Percentiles rank a stretch among this genome's conserved stretches.
phyloP scores from a whole-genome alignment of 176 grass and related monocot genomes.

The Phragmites australis region DNA sequence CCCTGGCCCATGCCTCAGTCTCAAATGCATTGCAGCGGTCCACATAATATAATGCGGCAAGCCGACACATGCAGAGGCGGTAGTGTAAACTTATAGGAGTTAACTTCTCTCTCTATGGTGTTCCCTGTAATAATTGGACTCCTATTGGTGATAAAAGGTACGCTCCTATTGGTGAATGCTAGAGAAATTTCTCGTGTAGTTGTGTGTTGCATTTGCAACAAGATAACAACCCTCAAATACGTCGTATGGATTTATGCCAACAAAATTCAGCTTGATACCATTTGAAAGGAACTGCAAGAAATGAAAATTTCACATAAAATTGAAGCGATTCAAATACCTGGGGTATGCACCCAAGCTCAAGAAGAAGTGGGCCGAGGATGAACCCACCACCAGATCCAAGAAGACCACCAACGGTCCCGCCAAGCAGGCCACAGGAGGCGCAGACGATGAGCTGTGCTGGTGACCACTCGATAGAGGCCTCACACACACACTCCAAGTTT shows the following conservation, averaged over 20 bases:
- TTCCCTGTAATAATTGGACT: not conserved
- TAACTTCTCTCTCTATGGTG: not conserved
- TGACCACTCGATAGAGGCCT: slow-evolving; percentile 90
- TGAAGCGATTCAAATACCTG: slow-evolving; percentile 57
- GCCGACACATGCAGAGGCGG: not conserved
- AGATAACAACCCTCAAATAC: not conserved
- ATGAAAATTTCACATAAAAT: not conserved
- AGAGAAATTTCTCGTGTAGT: not conserved
- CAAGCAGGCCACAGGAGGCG: slow-evolving; percentile 78
- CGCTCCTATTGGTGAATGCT: not conserved
- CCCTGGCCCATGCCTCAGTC: not conserved
- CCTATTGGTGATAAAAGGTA: not conserved
- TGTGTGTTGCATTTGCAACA: not conserved
- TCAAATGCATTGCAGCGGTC: not conserved
- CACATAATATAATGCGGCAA: no score
- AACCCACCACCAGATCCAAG: slow-evolving; percentile 94
- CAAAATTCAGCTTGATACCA: not conserved
- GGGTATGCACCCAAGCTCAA: slow-evolving; percentile 93
- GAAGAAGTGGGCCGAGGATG: slow-evolving; percentile 93
- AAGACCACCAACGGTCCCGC: slow-evolving; percentile 88
- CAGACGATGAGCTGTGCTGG: slow-evolving; percentile 77
- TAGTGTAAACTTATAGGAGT: not conserved
- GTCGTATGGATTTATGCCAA: not conserved
- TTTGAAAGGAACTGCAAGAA: not conserved
- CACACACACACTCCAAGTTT: slow-evolving; percentile 81